Evolutionary conservation across 352 stramenopile genomes (phyloP), one percentile per base, ranked within the genome.

Genomic region (Paralagenidium karlingii): DNA sequence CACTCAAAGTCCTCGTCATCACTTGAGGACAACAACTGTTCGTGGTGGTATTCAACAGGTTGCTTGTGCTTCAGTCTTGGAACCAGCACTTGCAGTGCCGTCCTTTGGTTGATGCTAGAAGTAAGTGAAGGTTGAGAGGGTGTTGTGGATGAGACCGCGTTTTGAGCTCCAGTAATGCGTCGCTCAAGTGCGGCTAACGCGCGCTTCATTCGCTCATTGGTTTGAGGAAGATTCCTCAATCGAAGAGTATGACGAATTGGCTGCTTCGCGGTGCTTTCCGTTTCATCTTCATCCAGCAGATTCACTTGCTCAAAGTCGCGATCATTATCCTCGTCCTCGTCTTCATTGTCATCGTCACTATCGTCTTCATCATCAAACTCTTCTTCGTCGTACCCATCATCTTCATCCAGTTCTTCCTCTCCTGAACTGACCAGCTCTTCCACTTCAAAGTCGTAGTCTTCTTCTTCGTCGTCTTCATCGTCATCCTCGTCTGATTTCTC

Each of bases 361-460:
- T 61, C 48, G 0, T 45, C 41, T 1, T 50, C 27, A 6, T 40
- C 12, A 11, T 53, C 55, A 5, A 58, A 48, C 0, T 58, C 63
- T 1, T 57, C 47, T 25, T 63, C 45, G 13, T 37, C 47, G 19
- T 64, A 57, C 1, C 79, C 68, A 5, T 82, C 68, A 29, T 74
- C 63, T 32, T 89, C 75, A 1, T 53, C 77, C 12, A 89, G 51
- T 34, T 84, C 76, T 15, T 80, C 74, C 11, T 54, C 62, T 8
- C 81, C 70, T 0, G 78, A 88, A 8, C 70, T 82, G 10, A 87
- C 40, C 20, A 91, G 51, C 39, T 88, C 78, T 29, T 91, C 78
- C 19, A 74, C 69, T 42, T 91, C 78, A 47, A 83, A 91, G 22
- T 91, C 78, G 43, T 73, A 88, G 18, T 91, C 78, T 38, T 86